Percentiles rank a stretch among this genome's conserved stretches.
Conservation (phyloP, 163 green algal genomes). For the Coccomyxa subellipsoidea region DNA sequence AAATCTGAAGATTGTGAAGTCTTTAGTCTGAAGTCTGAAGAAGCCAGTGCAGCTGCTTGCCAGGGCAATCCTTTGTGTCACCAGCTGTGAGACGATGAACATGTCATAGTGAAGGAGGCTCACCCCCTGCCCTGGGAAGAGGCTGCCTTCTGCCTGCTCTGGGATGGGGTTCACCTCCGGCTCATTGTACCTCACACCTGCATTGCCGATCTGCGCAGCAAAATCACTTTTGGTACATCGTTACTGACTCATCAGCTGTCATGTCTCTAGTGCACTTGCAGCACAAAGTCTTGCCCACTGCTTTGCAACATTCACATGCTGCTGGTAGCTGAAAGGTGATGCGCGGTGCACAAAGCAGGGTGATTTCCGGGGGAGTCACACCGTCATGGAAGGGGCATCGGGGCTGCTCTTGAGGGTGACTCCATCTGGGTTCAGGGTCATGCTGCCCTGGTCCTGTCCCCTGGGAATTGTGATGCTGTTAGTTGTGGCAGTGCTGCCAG, state of each 20-base stretch:
- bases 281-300: neutral
- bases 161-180: neutral
- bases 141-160: neutral
- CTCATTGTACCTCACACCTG: neutral
- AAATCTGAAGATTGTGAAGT: too few species aligned
- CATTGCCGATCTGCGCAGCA: conserved; percentile 1
- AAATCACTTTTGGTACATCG: neutral
- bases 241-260: neutral
- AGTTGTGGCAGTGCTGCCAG: neutral
- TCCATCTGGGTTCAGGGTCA: neutral
- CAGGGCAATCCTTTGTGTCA: too few species aligned
- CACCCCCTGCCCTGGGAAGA: neutral
- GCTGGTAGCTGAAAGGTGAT: too few species aligned
- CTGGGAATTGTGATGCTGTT: neutral
- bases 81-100: too few species aligned
- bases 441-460: neutral
- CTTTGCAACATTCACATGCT: neutral
- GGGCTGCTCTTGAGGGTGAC: neutral
- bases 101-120: too few species aligned
- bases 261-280: neutral
- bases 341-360: too few species aligned
- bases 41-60: too few species aligned
- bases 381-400: neutral
- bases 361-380: too few species aligned
- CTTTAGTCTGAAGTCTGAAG: too few species aligned